These are phyloP conservation scores for Dryadomyces quercivorus DNA, from an alignment of 2,329 filamentous ascomycete genomes.

Conservation along the genomic window DNA sequence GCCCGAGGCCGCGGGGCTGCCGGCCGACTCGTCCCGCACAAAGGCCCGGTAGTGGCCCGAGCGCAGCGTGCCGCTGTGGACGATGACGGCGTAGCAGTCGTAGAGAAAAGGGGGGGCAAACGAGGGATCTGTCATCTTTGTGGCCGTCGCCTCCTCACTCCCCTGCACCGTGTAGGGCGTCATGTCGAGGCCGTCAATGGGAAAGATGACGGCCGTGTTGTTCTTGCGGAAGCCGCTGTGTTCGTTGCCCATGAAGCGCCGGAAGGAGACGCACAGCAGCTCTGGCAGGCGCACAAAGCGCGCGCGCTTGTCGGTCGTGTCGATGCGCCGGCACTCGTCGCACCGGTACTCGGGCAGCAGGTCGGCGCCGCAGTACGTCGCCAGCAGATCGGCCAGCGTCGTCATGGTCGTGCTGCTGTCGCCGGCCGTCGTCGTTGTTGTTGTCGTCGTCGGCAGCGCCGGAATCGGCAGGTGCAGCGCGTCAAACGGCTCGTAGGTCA, in stretches of 20 bases:
- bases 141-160: background rate
- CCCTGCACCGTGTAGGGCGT: constrained; percentile 25
- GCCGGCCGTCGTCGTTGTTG: no score
- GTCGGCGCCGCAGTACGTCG: constrained; percentile 57
- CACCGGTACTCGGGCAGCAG: constrained; percentile 59
- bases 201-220: constrained; percentile 61
- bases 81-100: constrained; percentile 74
- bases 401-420: constrained; percentile 11
- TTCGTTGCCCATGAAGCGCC: constrained; percentile 35
- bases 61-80: constrained; percentile 59
- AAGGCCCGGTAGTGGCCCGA: constrained; percentile 73
- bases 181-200: constrained; percentile 55
- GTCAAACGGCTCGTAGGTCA: constrained; percentile 35
- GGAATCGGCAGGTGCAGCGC: constrained; percentile 37
- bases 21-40: constrained; percentile 42
- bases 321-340: constrained; percentile 57
- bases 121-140: constrained; percentile 2
- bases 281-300: constrained; percentile 69
- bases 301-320: constrained; percentile 57
- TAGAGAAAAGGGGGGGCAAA: constrained; percentile 55
- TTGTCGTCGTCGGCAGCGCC: constrained; percentile 5
- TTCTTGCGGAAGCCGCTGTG: constrained; percentile 43
- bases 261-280: constrained; percentile 66
- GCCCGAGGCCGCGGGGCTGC: constrained; percentile 18
- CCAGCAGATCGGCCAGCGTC: constrained; percentile 49